These are phyloP conservation scores for Skeletonema menzelii DNA, from an alignment of 108 stramenopile genomes.

Conservation along the genomic window DNA sequence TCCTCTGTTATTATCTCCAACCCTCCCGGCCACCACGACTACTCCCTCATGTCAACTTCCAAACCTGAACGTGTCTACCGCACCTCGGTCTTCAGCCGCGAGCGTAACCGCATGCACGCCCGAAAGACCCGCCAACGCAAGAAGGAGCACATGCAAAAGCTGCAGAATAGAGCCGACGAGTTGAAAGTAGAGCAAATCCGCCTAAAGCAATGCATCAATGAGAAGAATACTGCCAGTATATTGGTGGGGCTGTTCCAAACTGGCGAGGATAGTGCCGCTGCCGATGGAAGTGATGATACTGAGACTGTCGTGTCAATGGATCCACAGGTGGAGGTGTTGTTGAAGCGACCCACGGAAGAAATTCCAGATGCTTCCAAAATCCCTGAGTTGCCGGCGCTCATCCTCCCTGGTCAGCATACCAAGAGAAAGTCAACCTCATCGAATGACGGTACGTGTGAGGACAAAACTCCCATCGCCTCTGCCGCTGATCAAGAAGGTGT, in stretches of 20 bases:
- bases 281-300: conserved; percentile 10
- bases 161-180: conserved; percentile 51
- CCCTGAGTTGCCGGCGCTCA: conserved; percentile 74
- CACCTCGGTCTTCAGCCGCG: conserved; percentile 50
- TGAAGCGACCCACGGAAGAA: conserved; percentile 61
- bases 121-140: conserved; percentile 77
- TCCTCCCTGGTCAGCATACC: conserved; percentile 74
- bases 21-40: neutral
- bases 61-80: conserved; percentile 21
- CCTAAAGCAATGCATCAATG: conserved; percentile 82
- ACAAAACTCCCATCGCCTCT: neutral
- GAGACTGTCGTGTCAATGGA: conserved; percentile 23
- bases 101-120: conserved; percentile 82
- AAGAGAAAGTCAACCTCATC: conserved; percentile 46
- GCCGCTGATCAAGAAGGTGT: conserved; percentile 4
- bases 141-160: conserved; percentile 69
- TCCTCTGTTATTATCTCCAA: neutral
- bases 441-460: conserved; percentile 5
- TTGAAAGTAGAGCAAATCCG: conserved; percentile 74
- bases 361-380: conserved; percentile 81
- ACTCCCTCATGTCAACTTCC: conserved; percentile 10
- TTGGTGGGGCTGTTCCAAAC: conserved; percentile 69
- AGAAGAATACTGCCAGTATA: conserved; percentile 89
- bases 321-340: conserved; percentile 63
- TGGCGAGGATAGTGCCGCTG: conserved; percentile 8